Base-by-base conservation (phyloP, 164 flowering plant species). In the Paratinospora sagittata region DNA sequence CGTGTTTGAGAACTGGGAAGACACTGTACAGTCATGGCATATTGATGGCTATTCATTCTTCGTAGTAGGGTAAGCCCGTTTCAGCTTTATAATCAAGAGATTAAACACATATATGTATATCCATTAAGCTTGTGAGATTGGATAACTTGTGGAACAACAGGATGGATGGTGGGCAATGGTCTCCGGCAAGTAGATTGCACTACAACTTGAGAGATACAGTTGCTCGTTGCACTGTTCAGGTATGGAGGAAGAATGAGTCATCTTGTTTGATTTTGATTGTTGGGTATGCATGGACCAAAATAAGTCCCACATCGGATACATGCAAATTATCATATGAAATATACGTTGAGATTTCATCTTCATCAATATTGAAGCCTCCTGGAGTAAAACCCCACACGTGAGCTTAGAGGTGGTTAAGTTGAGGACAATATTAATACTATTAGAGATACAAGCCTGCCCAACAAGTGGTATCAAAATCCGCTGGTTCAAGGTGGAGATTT, bases 81-180 rank as follows among this genome's bases (percentile, higher is more conserved):
- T n/a, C n/a, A n/a, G 12, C 19, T 66, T 8, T 8, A 49, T 49
- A 17, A 49, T 49, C 16, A 17, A 49, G n/a, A 49, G 55, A 49
- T 49, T 19, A 49, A 39, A 49, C 55, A 49, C 5, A 16, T 13
- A 2, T n/a, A n/a, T n/a, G 4, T 52, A 16, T 17, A 16, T 52
- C 6, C 21, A 16, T 52, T 52, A 19, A 47, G n/a, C n/a, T 47
- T 47, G 55, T 7, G 55, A 47, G 5, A 47, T 19, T 47, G 71
- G 57, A 77, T 2, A 26, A n/a, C 3, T 60, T 81, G 62, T 74
- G 45, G 72, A 34, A 2, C 8, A 57, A 65, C 86, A 92, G 97
- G 80, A 89, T 90, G 97, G 89, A 89, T 81, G 92, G 91, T 79
- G 97, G 97, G 43, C 84, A 78, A 67, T 92, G 97, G 97, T 62